Percentiles rank a stretch among this genome's conserved stretches.
Conservation (phyloP, 202 grass and related monocot genomes). For the Sporobolus alterniflorus region DNA sequence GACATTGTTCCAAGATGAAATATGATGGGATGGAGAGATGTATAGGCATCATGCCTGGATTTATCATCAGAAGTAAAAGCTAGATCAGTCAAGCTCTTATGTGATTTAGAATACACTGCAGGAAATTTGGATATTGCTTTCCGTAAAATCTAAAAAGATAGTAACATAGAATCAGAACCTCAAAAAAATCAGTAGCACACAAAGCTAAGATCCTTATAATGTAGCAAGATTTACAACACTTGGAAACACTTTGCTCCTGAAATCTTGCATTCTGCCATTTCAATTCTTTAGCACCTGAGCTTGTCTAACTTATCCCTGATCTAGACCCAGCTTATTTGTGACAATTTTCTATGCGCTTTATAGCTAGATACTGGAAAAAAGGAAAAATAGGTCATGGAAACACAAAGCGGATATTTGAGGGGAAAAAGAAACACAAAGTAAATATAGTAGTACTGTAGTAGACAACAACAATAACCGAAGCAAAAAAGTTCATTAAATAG, state of each 20-base stretch:
- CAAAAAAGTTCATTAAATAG: too few species aligned
- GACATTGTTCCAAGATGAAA: neutral
- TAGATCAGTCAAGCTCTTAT: slow-evolving; percentile 76
- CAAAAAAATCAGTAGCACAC: neutral
- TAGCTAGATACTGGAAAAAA: neutral
- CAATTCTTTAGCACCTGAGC: neutral
- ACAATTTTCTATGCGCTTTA: neutral
- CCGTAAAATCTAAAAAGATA: slow-evolving; percentile 55
- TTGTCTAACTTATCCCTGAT: slow-evolving; percentile 28
- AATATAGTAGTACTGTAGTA: too few species aligned
- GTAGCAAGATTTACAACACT: slow-evolving; percentile 10
- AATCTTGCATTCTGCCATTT: neutral
- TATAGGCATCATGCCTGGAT: slow-evolving; percentile 54
- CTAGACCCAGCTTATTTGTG: neutral
- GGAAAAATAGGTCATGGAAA: neutral
- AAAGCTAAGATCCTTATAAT: slow-evolving; percentile 18
- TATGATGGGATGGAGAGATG: slow-evolving; percentile 8
- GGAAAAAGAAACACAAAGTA: too few species aligned
- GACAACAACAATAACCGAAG: too few species aligned
- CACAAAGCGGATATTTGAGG: neutral
- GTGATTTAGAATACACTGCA: slow-evolving; percentile 33
- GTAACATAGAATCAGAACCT: slow-evolving; percentile 28
- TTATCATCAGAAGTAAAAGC: slow-evolving; percentile 79
- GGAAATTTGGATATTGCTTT: slow-evolving; percentile 81
- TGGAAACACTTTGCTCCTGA: neutral